phyloP scores from a whole-genome alignment of 306 rosid species.

The Medicago arabica region DNA sequence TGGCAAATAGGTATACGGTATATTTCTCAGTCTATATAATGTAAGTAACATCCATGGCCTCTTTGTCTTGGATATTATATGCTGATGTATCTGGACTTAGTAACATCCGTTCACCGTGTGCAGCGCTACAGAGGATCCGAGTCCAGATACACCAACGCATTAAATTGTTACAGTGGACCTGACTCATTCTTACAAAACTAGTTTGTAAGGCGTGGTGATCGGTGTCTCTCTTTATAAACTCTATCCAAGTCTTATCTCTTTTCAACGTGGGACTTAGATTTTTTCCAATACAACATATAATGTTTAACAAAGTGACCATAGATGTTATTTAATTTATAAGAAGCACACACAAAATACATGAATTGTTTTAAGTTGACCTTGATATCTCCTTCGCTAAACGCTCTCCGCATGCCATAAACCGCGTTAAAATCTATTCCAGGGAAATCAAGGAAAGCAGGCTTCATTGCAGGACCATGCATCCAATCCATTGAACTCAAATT shows the following conservation, averaged over 20 bases:
- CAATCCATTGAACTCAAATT: slow-evolving; percentile 78
- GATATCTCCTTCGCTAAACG: slow-evolving; percentile 93
- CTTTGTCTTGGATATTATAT: no score
- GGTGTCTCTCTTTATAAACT: background rate
- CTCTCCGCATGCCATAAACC: slow-evolving; percentile 80
- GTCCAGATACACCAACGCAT: no score
- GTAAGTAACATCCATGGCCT: no score
- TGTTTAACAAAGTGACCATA: background rate
- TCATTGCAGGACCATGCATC: slow-evolving; percentile 65
- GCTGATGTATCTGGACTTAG: no score
- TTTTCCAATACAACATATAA: background rate
- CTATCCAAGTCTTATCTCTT: background rate
- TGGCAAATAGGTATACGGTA: slow-evolving; percentile 49
- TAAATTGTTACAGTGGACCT: no score
- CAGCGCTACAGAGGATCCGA: no score
- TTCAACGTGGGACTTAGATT: background rate
- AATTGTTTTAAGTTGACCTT: slow-evolving; percentile 63
- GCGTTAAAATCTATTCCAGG: slow-evolving; percentile 67
- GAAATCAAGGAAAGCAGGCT: slow-evolving; percentile 66
- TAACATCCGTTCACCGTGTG: no score
- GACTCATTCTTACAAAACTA: no score
- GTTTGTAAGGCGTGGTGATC: no score
- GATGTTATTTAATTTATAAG: background rate
- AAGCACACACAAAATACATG: background rate
- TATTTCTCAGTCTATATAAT: no score